Percentiles rank a stretch among this genome's conserved stretches.
Conservation (phyloP, 352 stramenopile genomes). For the Pseudoperonospora humuli region DNA sequence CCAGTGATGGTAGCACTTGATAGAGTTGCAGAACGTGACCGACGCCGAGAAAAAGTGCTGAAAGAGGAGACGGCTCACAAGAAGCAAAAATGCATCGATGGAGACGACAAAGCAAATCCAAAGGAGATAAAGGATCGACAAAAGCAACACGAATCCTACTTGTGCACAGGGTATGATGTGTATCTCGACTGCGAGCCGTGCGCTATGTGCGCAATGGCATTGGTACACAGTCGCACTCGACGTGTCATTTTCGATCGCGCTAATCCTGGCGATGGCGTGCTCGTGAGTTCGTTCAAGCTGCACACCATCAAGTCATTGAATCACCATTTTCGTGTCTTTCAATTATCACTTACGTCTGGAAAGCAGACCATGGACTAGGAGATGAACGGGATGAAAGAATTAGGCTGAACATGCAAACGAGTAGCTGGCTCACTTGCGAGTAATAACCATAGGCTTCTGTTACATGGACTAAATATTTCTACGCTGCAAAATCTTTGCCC, state of each 20-base stretch:
- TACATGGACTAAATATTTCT: constrained; percentile 5
- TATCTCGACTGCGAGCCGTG: constrained; percentile 83
- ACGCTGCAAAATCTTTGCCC: constrained; percentile 55
- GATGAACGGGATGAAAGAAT: constrained; percentile 17
- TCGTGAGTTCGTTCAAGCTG: constrained; percentile 53
- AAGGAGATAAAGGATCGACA: constrained; percentile 4
- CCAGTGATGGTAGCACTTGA: constrained; percentile 66
- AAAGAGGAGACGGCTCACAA: constrained; percentile 19
- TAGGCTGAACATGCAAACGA: background rate
- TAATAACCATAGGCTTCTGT: constrained; percentile 11
- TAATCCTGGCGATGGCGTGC: constrained; percentile 52
- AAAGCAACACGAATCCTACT: constrained; percentile 48
- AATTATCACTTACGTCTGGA: constrained; percentile 18
- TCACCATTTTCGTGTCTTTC: constrained; percentile 83
- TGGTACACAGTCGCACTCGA: constrained; percentile 77
- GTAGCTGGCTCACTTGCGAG: constrained; percentile 1
- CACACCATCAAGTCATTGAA: constrained; percentile 86
- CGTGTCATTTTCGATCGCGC: constrained; percentile 63
- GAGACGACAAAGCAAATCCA: constrained; percentile 1
- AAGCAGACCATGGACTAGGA: background rate
- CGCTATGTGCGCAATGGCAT: constrained; percentile 85
- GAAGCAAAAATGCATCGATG: constrained; percentile 23
- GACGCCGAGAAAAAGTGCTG: constrained; percentile 22
- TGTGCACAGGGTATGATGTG: constrained; percentile 86
- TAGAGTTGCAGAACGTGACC: constrained; percentile 52